Percentiles rank a stretch among this genome's conserved stretches.
These are phyloP conservation scores for Sugiyamaella chiloensis DNA, from an alignment of 805 yeast species.

Conservation along the genomic window DNA sequence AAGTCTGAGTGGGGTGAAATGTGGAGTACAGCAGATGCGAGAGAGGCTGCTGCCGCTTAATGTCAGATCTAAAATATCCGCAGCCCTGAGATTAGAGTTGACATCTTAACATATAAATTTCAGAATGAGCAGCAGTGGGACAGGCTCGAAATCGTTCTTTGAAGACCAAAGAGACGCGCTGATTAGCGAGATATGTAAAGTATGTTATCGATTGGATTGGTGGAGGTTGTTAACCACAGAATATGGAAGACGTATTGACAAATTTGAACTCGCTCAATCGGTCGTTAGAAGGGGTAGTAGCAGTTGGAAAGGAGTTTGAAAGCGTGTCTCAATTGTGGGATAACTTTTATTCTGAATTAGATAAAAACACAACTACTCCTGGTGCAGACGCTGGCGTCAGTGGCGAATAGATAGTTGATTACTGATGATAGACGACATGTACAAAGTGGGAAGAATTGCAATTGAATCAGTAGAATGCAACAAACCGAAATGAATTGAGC, in stretches of 20 bases:
- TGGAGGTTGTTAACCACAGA: slow-evolving; percentile 19
- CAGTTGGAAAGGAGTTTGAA: slow-evolving; percentile 75
- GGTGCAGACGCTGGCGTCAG: not conserved
- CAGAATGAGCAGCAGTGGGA: too few species aligned
- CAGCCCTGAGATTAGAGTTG: too few species aligned
- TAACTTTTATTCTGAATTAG: slow-evolving; percentile 45
- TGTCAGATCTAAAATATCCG: too few species aligned
- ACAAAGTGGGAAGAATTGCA: not conserved
- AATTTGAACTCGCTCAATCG: slow-evolving; percentile 65
- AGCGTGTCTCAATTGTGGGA: slow-evolving; percentile 69
- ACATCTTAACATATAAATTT: too few species aligned
- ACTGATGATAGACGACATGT: not conserved
- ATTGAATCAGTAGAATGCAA: not conserved
- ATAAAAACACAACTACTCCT: not conserved
- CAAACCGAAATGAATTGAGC: not conserved
- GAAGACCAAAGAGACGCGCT: slow-evolving; percentile 58
- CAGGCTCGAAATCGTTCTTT: slow-evolving; percentile 38
- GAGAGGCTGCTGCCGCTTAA: too few species aligned
- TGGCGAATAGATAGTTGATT: not conserved
- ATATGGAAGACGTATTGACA: slow-evolving; percentile 60
- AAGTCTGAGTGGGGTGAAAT: too few species aligned
- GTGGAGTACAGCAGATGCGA: too few species aligned
- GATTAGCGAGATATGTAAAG: slow-evolving; percentile 52
- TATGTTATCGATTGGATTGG: slow-evolving; percentile 15
- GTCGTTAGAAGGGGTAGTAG: slow-evolving; percentile 61